A percentile compares a stretch with the other conserved stretches of the same genome.
Conservation (phyloP, 179 eudicot genomes). For the Silene coronaria region DNA sequence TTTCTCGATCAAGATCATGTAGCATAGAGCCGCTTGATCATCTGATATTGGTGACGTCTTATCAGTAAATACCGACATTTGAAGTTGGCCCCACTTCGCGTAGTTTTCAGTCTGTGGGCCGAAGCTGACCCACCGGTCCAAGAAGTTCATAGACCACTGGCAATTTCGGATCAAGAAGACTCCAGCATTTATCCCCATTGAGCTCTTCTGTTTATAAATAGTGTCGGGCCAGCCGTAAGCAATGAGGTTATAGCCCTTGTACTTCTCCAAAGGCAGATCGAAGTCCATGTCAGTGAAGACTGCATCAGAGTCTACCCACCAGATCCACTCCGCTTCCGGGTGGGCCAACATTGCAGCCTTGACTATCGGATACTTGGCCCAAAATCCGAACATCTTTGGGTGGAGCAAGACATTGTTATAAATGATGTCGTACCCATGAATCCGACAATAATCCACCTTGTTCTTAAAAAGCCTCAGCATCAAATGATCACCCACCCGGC, state of each 20-base stretch:
- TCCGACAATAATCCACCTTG: slow-evolving; percentile 37
- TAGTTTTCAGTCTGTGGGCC: slow-evolving; percentile 43
- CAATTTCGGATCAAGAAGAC: slow-evolving; percentile 50
- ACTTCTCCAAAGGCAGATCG: slow-evolving; percentile 32
- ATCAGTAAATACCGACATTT: slow-evolving; percentile 29
- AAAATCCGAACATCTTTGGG: slow-evolving; percentile 33
- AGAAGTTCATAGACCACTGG: slow-evolving; percentile 54
- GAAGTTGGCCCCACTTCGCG: slow-evolving; percentile 37
- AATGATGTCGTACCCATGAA: slow-evolving; percentile 33
- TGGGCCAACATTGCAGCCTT: slow-evolving; percentile 43
- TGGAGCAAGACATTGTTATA: slow-evolving; percentile 35
- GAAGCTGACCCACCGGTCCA: slow-evolving; percentile 45
- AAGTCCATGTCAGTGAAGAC: slow-evolving; percentile 50
- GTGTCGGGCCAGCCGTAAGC: slow-evolving; percentile 38
- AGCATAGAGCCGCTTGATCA: slow-evolving; percentile 45
- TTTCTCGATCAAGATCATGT: slow-evolving; percentile 31
- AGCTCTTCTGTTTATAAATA: slow-evolving; percentile 31
- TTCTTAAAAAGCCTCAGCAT: slow-evolving; percentile 34
- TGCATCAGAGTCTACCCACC: slow-evolving; percentile 45
- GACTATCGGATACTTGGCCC: slow-evolving; percentile 43
- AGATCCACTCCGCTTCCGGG: slow-evolving; percentile 46
- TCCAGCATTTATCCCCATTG: slow-evolving; percentile 44
- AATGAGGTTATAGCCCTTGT: slow-evolving; percentile 32
- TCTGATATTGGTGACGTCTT: slow-evolving; percentile 41
- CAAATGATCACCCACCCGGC: slow-evolving; percentile 29